phyloP scores from a whole-genome alignment of 2,329 filamentous ascomycete genomes.

The Colletotrichum liriopes region DNA sequence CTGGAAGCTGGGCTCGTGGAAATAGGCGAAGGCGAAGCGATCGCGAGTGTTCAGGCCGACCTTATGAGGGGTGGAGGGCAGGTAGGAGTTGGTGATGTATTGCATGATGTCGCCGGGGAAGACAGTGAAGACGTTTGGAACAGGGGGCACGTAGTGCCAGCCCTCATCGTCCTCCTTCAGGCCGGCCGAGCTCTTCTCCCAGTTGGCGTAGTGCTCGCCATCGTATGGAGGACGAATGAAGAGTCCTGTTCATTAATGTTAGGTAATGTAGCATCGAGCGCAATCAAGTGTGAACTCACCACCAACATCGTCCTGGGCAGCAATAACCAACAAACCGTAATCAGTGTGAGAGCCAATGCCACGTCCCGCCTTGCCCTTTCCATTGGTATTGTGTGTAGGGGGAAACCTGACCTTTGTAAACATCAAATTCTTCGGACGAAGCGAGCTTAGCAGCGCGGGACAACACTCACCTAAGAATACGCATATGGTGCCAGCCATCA shows the following conservation, averaged over 20 bases:
- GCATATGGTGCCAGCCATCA: conserved; percentile 68
- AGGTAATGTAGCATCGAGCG: not conserved
- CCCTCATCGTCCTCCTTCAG: conserved; percentile 60
- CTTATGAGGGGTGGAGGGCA: conserved; percentile 66
- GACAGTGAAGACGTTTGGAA: conserved; percentile 62
- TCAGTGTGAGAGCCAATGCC: conserved; percentile 69
- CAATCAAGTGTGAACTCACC: conserved; percentile 49
- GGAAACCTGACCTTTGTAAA: conserved; percentile 50
- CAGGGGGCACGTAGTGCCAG: conserved; percentile 65
- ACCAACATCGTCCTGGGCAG: conserved; percentile 65
- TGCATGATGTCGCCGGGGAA: conserved; percentile 70
- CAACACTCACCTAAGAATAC: conserved; percentile 59
- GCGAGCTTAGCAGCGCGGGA: not conserved
- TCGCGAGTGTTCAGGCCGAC: conserved; percentile 65
- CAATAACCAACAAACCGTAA: conserved; percentile 67
- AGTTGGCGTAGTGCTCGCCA: conserved; percentile 61
- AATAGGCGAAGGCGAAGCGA: conserved; percentile 66
- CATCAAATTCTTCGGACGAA: not conserved
- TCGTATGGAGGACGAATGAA: conserved; percentile 62
- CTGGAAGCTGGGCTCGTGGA: conserved; percentile 66
- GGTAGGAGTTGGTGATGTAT: conserved; percentile 62
- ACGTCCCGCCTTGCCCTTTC: conserved; percentile 64
- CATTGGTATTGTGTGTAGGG: conserved; percentile 55
- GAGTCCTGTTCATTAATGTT: conserved; percentile 51
- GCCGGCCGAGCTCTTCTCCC: conserved; percentile 61